Conservation (phyloP, 768 basidiomycete genomes). For the Rhizopogon vesiculosus region DNA sequence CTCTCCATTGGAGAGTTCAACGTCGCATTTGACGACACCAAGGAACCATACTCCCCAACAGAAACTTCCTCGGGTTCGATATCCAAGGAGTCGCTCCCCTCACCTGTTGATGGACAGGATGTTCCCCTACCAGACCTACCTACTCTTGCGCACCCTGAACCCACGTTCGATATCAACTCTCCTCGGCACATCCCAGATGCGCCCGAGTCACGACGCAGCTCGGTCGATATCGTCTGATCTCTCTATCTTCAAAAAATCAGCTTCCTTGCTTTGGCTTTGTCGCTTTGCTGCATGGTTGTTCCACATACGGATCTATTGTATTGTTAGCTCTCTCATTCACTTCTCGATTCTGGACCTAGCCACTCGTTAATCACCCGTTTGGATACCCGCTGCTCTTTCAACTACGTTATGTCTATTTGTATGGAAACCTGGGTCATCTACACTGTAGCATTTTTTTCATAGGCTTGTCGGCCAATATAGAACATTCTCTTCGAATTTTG, state of each 20-base stretch:
- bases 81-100: constrained; percentile 24
- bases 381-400: constrained; percentile 14
- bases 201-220: constrained; percentile 6
- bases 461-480: not conserved
- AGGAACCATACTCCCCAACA: constrained; percentile 21
- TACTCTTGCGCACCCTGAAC: constrained; percentile 5
- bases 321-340: constrained; percentile 16
- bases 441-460: constrained; percentile 17
- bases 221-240: constrained; percentile 14
- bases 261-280: not conserved
- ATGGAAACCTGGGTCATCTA: constrained; percentile 24
- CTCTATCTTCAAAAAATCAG: not conserved
- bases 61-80: constrained; percentile 12
- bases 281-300: not conserved
- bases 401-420: constrained; percentile 16
- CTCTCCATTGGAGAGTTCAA: constrained; percentile 39
- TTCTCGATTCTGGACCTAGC: not conserved
- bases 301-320: constrained; percentile 16
- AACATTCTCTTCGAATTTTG: not conserved
- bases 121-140: constrained; percentile 15
- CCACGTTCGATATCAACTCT: constrained; percentile 7
- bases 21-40: constrained; percentile 24
- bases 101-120: constrained; percentile 13
- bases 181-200: constrained; percentile 20
- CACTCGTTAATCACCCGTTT: not conserved